Evolutionary conservation across 768 basidiomycete species (phyloP).

Genomic region (Boletus insuetus): DNA sequence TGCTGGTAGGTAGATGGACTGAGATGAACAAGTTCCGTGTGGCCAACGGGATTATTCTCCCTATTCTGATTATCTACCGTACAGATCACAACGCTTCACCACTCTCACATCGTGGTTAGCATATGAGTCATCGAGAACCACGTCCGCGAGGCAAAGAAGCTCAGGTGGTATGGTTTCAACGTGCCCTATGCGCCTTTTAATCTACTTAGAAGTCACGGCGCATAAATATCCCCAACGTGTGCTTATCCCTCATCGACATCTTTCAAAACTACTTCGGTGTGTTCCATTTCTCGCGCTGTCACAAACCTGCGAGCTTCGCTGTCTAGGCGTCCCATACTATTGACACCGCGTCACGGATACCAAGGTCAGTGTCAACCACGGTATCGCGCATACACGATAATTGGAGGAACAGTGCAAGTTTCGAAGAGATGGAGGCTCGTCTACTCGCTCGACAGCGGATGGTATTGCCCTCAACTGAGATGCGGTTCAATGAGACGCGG

Average conservation of each 20-base stretch:
- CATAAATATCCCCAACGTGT: slow-evolving; percentile 19
- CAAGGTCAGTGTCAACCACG: background rate
- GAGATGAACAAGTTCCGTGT: no score
- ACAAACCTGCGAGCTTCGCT: slow-evolving; percentile 3
- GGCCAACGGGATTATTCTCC: no score
- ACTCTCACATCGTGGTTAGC: no score
- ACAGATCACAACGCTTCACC: no score
- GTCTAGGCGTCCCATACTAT: slow-evolving; percentile 4
- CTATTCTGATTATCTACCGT: no score
- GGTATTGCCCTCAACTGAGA: background rate
- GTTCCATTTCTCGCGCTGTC: slow-evolving; percentile 12
- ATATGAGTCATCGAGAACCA: background rate
- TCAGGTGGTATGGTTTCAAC: slow-evolving; percentile 8
- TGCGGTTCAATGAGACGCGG: background rate
- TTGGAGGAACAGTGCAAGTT: background rate
- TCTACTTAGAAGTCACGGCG: slow-evolving; percentile 3
- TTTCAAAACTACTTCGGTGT: slow-evolving; percentile 8
- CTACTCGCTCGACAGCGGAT: background rate
- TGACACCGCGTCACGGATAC: slow-evolving; percentile 7
- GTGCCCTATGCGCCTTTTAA: slow-evolving; percentile 10
- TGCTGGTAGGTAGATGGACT: no score
- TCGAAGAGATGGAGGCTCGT: no score
- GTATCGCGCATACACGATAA: background rate
- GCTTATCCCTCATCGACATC: slow-evolving; percentile 1
- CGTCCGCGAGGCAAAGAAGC: slow-evolving; percentile 19